Conservation (phyloP, 257 asterid genomes). For the Voacanga thouarsii region DNA sequence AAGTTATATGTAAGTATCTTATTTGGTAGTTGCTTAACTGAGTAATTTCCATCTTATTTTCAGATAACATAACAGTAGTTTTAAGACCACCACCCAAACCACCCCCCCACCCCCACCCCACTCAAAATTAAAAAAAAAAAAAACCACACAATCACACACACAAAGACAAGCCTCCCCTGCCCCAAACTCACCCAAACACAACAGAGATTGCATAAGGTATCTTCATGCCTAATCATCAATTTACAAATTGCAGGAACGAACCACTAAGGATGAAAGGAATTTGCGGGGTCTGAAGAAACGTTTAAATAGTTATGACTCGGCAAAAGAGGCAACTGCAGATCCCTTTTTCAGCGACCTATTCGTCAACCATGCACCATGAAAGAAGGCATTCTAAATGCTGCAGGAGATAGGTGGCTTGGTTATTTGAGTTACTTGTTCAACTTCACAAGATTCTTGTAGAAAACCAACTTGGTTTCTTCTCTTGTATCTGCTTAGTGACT, state of each 20-base stretch:
- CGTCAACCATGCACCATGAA: slow-evolving; percentile 27
- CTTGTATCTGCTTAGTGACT: not conserved
- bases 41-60: not conserved
- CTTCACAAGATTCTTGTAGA: not conserved
- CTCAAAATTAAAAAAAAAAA: no score
- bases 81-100: no score
- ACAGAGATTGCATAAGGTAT: not conserved
- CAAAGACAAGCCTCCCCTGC: not conserved
- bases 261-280: slow-evolving; percentile 60
- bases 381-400: slow-evolving; percentile 11
- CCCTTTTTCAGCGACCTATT: slow-evolving; percentile 55
- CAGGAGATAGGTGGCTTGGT: not conserved
- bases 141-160: not conserved
- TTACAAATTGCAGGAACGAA: slow-evolving; percentile 54
- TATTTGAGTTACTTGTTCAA: not conserved
- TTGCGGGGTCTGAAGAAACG: slow-evolving; percentile 76
- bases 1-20: slow-evolving; percentile 72
- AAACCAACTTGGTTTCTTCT: slow-evolving; percentile 20
- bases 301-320: slow-evolving; percentile 54
- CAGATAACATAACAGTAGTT: not conserved
- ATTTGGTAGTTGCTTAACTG: not conserved
- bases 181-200: not conserved
- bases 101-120: no score
- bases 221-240: not conserved
- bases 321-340: slow-evolving; percentile 71